phyloP scores from a whole-genome alignment of 1,284 basidiomycete species.

The Cryptococcus sp. region DNA sequence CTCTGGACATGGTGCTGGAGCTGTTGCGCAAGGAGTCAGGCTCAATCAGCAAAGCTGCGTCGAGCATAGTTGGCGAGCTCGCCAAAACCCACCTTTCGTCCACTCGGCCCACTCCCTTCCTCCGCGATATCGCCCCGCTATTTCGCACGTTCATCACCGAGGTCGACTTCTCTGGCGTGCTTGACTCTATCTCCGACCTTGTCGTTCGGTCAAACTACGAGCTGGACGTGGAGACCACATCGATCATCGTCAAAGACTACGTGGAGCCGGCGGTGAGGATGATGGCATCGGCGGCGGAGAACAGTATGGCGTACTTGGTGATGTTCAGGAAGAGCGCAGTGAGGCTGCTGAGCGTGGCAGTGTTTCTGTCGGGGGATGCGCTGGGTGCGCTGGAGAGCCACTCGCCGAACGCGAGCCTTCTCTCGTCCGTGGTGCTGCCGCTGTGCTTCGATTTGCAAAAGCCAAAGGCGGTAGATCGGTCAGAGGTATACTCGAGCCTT shows the following conservation, averaged over 20 bases:
- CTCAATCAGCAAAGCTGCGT: constrained; percentile 21
- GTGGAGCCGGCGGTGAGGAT: constrained; percentile 58
- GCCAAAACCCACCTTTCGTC: constrained; percentile 31
- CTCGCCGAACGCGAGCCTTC: constrained; percentile 59
- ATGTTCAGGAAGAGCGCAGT: constrained; percentile 56
- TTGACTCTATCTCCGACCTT: constrained; percentile 58
- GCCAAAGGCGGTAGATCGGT: constrained; percentile 50
- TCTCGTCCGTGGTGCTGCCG: constrained; percentile 59
- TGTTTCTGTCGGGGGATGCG: constrained; percentile 60
- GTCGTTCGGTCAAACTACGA: constrained; percentile 55
- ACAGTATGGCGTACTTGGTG: constrained; percentile 56
- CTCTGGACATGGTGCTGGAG: constrained; percentile 60
- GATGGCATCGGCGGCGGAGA: constrained; percentile 58
- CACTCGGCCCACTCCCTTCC: constrained; percentile 54
- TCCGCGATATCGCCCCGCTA: constrained; percentile 60
- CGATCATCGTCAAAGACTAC: constrained; percentile 60
- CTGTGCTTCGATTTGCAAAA: constrained; percentile 51
- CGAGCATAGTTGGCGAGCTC: constrained; percentile 31
- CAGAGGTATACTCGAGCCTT: constrained; percentile 54
- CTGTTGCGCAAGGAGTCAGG: constrained; percentile 53
- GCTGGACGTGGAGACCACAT: constrained; percentile 56
- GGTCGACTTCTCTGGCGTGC: constrained; percentile 63
- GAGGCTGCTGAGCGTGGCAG: constrained; percentile 56
- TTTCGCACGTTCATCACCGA: constrained; percentile 56
- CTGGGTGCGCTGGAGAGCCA: constrained; percentile 60